Conservation (phyloP, 108 stramenopile species). For the Epithemia pelagica region DNA sequence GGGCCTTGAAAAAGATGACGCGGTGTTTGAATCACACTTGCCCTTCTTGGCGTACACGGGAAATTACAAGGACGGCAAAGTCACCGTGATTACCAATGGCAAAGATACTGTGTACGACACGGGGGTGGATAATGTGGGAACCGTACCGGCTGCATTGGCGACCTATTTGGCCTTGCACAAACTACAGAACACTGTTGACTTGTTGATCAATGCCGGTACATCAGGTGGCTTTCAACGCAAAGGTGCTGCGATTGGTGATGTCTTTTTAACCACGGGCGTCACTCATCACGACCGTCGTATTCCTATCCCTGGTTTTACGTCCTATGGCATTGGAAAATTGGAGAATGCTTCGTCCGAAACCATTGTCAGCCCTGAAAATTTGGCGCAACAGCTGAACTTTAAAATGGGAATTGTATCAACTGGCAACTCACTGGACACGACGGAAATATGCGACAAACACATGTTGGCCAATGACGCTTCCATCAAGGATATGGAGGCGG, state of each 20-base stretch:
- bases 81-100: conserved; percentile 90
- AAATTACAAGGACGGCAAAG: conserved; percentile 56
- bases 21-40: conserved; percentile 66
- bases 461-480: conserved; percentile 83
- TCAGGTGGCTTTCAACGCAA: conserved; percentile 91
- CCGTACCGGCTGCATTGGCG: conserved; percentile 76
- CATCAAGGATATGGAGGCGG: conserved; percentile 98
- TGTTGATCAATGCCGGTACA: conserved; percentile 91
- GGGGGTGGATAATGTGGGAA: conserved; percentile 92
- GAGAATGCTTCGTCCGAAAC: conserved; percentile 34
- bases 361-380: conserved; percentile 21
- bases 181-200: conserved; percentile 14
- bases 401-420: conserved; percentile 90
- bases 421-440: conserved; percentile 88
- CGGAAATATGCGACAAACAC: conserved; percentile 59
- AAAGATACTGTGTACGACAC: conserved; percentile 76
- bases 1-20: conserved; percentile 40
- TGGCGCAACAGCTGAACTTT: conserved; percentile 38
- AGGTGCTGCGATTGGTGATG: conserved; percentile 89
- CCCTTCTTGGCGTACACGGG: conserved; percentile 83
- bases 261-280: conserved; percentile 80
- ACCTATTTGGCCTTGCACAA: conserved; percentile 75
- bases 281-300: conserved; percentile 96
- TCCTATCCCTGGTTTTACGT: conserved; percentile 87
- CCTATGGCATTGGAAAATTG: conserved; percentile 78